Conservation (phyloP, 2,329 filamentous ascomycete species). For the Phaeosphaeriaceae sp. region DNA sequence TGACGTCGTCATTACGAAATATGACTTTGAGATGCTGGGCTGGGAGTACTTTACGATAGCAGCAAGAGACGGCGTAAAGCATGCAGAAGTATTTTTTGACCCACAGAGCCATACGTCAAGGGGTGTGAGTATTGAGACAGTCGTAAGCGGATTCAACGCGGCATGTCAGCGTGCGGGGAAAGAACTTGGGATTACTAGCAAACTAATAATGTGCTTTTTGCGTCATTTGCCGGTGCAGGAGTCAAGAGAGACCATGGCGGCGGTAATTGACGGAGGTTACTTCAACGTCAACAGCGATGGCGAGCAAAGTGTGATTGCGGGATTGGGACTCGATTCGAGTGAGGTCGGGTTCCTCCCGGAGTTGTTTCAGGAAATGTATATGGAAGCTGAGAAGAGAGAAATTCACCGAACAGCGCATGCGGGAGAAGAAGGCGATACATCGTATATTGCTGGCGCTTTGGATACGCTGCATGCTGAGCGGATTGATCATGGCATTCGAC, state of each 20-base stretch:
- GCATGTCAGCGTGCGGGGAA: conserved; percentile 66
- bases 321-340: conserved; percentile 72
- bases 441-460: conserved; percentile 69
- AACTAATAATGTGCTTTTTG: conserved; percentile 75
- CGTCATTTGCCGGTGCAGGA: conserved; percentile 69
- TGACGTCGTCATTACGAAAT: conserved; percentile 67
- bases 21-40: conserved; percentile 76
- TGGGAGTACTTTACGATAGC: conserved; percentile 74
- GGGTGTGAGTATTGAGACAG: conserved; percentile 67
- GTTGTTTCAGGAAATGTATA: conserved; percentile 68
- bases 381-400: conserved; percentile 58
- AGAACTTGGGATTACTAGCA: conserved; percentile 69
- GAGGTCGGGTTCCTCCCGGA: conserved; percentile 54
- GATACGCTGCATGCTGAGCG: conserved; percentile 67
- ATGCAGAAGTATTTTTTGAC: conserved; percentile 83
- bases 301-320: conserved; percentile 61
- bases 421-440: conserved; percentile 74
- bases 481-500: conserved; percentile 76
- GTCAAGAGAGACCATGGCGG: conserved; percentile 48
- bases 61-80: conserved; percentile 68
- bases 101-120: conserved; percentile 74
- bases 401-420: conserved; percentile 74
- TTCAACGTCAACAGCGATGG: conserved; percentile 55
- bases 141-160: conserved; percentile 67
- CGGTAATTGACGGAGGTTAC: conserved; percentile 50